Conservation (phyloP, 1,284 basidiomycete species). For the Ganoderma leucocontextum region DNA sequence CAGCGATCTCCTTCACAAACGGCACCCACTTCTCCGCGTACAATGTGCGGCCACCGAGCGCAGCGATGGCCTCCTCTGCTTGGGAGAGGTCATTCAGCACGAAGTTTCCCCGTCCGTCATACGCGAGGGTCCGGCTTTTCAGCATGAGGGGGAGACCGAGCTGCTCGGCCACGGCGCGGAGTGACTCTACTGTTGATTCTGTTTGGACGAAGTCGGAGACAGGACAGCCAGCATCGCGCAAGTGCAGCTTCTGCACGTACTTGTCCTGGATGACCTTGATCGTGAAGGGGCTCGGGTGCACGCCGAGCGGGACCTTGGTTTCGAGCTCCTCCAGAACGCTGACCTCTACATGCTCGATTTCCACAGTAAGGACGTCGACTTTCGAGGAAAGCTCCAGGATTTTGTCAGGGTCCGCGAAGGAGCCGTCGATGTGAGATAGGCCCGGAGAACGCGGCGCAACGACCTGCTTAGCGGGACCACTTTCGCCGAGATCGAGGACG, state of each 20-base stretch:
- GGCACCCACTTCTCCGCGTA: slow-evolving; percentile 97
- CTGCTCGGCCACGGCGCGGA: slow-evolving; percentile 58
- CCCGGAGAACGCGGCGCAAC: slow-evolving; percentile 59
- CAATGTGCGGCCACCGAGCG: slow-evolving; percentile 72
- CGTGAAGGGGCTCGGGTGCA: slow-evolving; percentile 89
- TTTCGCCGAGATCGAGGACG: slow-evolving; percentile 85
- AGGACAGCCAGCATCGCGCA: slow-evolving; percentile 67
- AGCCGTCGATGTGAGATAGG: slow-evolving; percentile 84
- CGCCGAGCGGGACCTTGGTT: slow-evolving; percentile 59
- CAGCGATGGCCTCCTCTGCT: slow-evolving; percentile 69
- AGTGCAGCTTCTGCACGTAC: slow-evolving; percentile 87
- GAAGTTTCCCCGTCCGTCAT: slow-evolving; percentile 96
- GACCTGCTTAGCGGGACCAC: slow-evolving; percentile 93
- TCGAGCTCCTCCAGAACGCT: slow-evolving; percentile 77
- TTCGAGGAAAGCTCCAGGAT: slow-evolving; percentile 84
- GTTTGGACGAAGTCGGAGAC: slow-evolving; percentile 80
- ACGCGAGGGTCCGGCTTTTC: slow-evolving; percentile 94
- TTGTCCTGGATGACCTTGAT: slow-evolving; percentile 97
- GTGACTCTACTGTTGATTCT: slow-evolving; percentile 62
- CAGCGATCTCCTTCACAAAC: slow-evolving; percentile 92
- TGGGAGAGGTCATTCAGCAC: slow-evolving; percentile 70
- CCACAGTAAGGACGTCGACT: slow-evolving; percentile 93
- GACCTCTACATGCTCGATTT: slow-evolving; percentile 97
- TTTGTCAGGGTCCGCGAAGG: slow-evolving; percentile 85
- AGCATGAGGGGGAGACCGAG: slow-evolving; percentile 95